Evolutionary conservation across 805 yeast genomes (phyloP).

Genomic region (Pichia eremophila): DNA sequence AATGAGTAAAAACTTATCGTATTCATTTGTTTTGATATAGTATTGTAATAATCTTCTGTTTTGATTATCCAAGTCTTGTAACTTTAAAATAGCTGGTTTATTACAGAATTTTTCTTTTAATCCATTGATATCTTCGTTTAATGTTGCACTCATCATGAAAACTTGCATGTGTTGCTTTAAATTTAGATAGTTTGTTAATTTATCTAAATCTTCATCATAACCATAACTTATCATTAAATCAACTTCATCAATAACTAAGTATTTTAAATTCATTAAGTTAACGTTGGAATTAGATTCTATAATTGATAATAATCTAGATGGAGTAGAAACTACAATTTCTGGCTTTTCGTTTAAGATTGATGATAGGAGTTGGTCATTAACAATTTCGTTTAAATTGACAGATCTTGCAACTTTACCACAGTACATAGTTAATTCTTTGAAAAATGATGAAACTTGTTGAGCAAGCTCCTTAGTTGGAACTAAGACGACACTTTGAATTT

Average conservation of each 20-base stretch:
- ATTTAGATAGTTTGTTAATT: constrained; percentile 56
- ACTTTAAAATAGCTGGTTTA: constrained; percentile 69
- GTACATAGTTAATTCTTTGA: constrained; percentile 57
- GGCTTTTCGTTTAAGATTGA: constrained; percentile 69
- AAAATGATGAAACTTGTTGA: constrained; percentile 67
- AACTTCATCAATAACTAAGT: constrained; percentile 87
- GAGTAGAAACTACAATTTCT: constrained; percentile 79
- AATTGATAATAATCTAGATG: constrained; percentile 57
- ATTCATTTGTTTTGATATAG: constrained; percentile 77
- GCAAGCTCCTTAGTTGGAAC: constrained; percentile 94
- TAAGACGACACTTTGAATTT: constrained; percentile 54
- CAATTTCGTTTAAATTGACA: constrained; percentile 54
- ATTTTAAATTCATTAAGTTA: constrained; percentile 48
- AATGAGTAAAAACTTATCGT: constrained; percentile 83
- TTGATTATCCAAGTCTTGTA: constrained; percentile 53
- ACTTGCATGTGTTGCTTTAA: constrained; percentile 71
- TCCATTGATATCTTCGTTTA: constrained; percentile 74
- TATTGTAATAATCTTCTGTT: constrained; percentile 67
- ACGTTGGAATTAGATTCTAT: constrained; percentile 39
- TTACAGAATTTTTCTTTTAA: constrained; percentile 74
- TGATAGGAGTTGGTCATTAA: constrained; percentile 60
- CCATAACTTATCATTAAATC: constrained; percentile 88
- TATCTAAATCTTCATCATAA: constrained; percentile 72
- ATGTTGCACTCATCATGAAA: constrained; percentile 92
- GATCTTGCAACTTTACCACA: constrained; percentile 58